These are phyloP conservation scores for Pilatotrama ljubarskyi DNA, from an alignment of 768 basidiomycete genomes.

Conservation along the genomic window DNA sequence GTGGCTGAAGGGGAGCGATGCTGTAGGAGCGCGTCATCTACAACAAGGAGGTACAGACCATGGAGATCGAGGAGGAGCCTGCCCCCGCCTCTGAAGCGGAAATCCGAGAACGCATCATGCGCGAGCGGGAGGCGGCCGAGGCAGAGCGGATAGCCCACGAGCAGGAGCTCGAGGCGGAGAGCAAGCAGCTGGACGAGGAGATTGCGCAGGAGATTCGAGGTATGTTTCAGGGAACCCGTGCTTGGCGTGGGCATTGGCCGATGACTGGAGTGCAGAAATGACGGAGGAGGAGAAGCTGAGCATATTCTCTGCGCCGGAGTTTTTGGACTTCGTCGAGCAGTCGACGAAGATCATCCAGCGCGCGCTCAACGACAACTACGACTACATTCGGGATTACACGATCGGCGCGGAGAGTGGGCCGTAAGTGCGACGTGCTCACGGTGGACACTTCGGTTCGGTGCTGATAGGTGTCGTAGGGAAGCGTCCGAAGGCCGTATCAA, in stretches of 20 bases:
- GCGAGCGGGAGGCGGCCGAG: conserved; percentile 66
- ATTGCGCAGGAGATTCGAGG: conserved; percentile 87
- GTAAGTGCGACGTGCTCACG: conserved; percentile 46
- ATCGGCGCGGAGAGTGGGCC: conserved; percentile 80
- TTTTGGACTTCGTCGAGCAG: conserved; percentile 90
- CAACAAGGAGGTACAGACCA: conserved; percentile 85
- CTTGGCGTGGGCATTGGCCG: background rate
- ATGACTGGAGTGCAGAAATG: conserved; percentile 54
- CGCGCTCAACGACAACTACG: conserved; percentile 92
- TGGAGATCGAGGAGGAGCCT: conserved; percentile 57
- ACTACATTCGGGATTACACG: conserved; percentile 97
- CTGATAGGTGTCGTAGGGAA: conserved; percentile 51
- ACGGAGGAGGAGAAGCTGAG: conserved; percentile 82
- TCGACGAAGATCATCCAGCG: conserved; percentile 95
- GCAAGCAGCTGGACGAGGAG: conserved; percentile 79
- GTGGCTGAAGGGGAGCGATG: background rate
- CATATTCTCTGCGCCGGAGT: conserved; percentile 87
- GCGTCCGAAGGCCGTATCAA: conserved; percentile 91
- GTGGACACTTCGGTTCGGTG: background rate
- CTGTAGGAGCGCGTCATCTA: conserved; percentile 74
- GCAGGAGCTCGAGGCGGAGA: conserved; percentile 80
- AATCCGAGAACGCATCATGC: conserved; percentile 65
- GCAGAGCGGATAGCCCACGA: conserved; percentile 69
- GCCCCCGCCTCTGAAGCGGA: conserved; percentile 56
- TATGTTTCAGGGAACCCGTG: conserved; percentile 23